Evolutionary conservation across 202 grass and related monocot species (phyloP), one percentile per base, ranked within the genome.

Genomic region (Brachypodium distachyon): DNA sequence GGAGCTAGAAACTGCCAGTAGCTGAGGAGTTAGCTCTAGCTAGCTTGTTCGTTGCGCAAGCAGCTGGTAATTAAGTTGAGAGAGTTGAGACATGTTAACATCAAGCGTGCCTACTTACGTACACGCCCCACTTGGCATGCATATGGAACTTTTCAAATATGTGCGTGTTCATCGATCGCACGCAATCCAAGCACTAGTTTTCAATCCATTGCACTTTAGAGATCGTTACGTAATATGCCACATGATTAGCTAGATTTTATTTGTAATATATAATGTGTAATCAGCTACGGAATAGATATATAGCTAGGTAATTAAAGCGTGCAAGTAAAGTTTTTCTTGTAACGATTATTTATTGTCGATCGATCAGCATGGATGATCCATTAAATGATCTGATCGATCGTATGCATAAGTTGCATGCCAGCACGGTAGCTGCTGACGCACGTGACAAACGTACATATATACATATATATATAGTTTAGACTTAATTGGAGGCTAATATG

Each of bases 231-330:
- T 51, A 67, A 31, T 40, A 23, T 43, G 58, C 3, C 39, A 34
- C 21, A 66, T 57, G 32, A 48, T 56, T 51, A 58, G 50, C 19
- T 87, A 65, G 60, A 46, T 37, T n/a, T n/a, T n/a, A n/a, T n/a
- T n/a, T n/a, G n/a, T n/a, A n/a, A n/a, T n/a, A n/a, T n/a, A n/a
- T n/a, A n/a, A n/a, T n/a, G n/a, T n/a, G n/a, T n/a, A n/a, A n/a
- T n/a, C n/a, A n/a, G n/a, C n/a, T 53, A 27, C 48, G 42, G 4
- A 37, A 34, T 64, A 0, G 33, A 51, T 21, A 51, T 51, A 21
- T 74, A 75, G 78, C 56, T 86, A 82, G 72, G 56, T 64, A n/a
- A n/a, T n/a, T n/a, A 70, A 86, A 61, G 57, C 78, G 72, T 86
- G 64, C 64, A 86, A 76, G 72, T 57, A 72, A 82, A 86, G 84